Base-by-base conservation (phyloP, 768 basidiomycete species). In the Pleurotus sapidus region DNA sequence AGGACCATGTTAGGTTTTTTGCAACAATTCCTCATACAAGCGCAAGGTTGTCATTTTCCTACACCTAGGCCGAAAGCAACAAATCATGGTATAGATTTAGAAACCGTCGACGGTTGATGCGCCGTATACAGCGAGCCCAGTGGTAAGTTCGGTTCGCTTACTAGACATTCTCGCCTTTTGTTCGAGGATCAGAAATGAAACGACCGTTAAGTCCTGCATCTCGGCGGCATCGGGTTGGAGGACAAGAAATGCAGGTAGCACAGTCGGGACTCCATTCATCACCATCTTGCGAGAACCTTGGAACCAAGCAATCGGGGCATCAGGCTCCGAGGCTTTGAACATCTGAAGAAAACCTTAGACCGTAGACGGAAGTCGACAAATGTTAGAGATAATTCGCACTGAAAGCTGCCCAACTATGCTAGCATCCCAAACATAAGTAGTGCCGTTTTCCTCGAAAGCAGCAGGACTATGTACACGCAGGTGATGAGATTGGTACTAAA, bases 271-370 rank as follows among this genome's bases (percentile, higher is more conserved):
- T 15, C 60, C 61, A 14, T 63, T 57, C 20, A 57, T 46, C n/a
- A 47, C 55, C 2, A 34, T 7, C 39, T 61, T 55, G 11, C 54
- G 55, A n/a, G 67, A 65, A 27, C 61, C 42, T 12, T 63, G 62
- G 49, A 67, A 68, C 67, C 67, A 68, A 5, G 67, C 67, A 7
- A 68, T 67, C 3, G 67, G 60, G 15, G 43, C 34, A 12, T 63
- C 50, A 6, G 57, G 37, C 11, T 49, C 30, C 30, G 30, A 34
- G 9, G 30, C 30, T 9, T 34, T 34, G 30, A 34, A 34, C 18
- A 49, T 24, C 47, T n/a, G n/a, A n/a, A n/a, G n/a, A n/a, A n/a
- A n/a, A n/a, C n/a, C n/a, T n/a, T n/a, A n/a, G n/a, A n/a, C n/a
- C n/a, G n/a, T n/a, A n/a, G 4, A 18, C 15, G 7, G 17, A 17